Evolutionary conservation across 257 asterid genomes (phyloP).

Genomic region (Forsythia viridissima): DNA sequence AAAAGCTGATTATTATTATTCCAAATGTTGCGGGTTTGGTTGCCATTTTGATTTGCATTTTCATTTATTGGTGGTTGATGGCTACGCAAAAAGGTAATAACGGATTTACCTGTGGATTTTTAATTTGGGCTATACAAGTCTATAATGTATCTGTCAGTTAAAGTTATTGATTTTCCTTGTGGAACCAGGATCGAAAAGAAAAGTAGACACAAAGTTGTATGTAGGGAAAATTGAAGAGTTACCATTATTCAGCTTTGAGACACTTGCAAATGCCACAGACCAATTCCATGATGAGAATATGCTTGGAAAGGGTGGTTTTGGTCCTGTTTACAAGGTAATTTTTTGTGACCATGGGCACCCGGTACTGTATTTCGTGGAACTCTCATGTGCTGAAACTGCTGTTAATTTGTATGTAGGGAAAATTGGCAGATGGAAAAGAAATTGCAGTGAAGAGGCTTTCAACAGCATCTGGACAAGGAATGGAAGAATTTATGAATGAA

Average conservation of each 20-base stretch:
- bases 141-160: no score
- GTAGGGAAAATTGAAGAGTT: no score
- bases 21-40: slow-evolving; percentile 35
- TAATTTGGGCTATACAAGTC: background rate
- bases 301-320: slow-evolving; percentile 70
- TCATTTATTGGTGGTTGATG: slow-evolving; percentile 40
- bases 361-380: background rate
- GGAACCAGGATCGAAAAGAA: no score
- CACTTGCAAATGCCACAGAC: slow-evolving; percentile 47
- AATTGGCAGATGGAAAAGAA: slow-evolving; percentile 29
- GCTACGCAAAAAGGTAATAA: slow-evolving; percentile 41
- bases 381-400: background rate
- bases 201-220: no score
- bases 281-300: slow-evolving; percentile 37
- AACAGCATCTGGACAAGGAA: slow-evolving; percentile 40
- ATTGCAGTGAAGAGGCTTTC: slow-evolving; percentile 30
- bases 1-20: slow-evolving; percentile 38
- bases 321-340: slow-evolving; percentile 61
- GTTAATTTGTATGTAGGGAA: slow-evolving; percentile 24
- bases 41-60: slow-evolving; percentile 22
- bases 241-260: slow-evolving; percentile 43
- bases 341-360: no score
- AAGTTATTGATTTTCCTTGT: background rate
- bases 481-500: slow-evolving; percentile 49
- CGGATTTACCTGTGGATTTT: no score